A percentile compares a stretch with the other conserved stretches of the same genome.
Evolutionary conservation across 2,329 filamentous ascomycete genomes (phyloP).

Genomic region (Hymenoscyphus linearis): DNA sequence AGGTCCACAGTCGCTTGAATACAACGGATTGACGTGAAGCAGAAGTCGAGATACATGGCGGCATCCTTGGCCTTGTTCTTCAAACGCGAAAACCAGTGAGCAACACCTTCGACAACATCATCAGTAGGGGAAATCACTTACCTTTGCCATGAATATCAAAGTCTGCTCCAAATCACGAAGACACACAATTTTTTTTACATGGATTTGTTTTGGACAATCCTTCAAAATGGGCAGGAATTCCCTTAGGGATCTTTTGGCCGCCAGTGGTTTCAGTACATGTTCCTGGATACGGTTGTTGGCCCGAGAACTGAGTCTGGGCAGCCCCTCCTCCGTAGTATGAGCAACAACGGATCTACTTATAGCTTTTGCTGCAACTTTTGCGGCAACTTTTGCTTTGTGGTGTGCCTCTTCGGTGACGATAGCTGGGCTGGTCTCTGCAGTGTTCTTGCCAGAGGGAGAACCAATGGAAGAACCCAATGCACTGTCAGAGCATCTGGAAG

Average conservation of each 20-base stretch:
- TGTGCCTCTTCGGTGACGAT: constrained; percentile 36
- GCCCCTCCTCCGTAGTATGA: constrained; percentile 42
- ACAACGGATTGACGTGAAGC: constrained; percentile 83
- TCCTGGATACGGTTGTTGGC: constrained; percentile 76
- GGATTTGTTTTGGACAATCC: constrained; percentile 73
- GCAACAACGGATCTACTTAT: constrained; percentile 56
- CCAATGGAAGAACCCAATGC: constrained; percentile 79
- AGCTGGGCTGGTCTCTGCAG: constrained; percentile 35
- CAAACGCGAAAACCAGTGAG: constrained; percentile 60
- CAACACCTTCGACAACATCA: constrained; percentile 58
- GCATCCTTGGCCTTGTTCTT: constrained; percentile 74
- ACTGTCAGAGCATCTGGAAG: constrained; percentile 71
- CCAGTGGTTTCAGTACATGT: constrained; percentile 71
- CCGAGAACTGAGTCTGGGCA: constrained; percentile 59
- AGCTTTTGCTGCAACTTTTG: constrained; percentile 47
- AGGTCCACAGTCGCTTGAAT: constrained; percentile 85
- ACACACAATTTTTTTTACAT: constrained; percentile 80
- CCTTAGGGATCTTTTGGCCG: constrained; percentile 66
- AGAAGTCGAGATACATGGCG: constrained; percentile 75
- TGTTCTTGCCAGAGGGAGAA: constrained; percentile 50
- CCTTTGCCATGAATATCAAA: constrained; percentile 82
- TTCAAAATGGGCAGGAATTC: constrained; percentile 76
- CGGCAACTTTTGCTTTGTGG: constrained; percentile 38
- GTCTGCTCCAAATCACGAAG: constrained; percentile 93
- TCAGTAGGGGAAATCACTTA: constrained; percentile 63